Evolutionary conservation across 257 asterid genomes (phyloP).

Genomic region (Nicotiana noctiflora): DNA sequence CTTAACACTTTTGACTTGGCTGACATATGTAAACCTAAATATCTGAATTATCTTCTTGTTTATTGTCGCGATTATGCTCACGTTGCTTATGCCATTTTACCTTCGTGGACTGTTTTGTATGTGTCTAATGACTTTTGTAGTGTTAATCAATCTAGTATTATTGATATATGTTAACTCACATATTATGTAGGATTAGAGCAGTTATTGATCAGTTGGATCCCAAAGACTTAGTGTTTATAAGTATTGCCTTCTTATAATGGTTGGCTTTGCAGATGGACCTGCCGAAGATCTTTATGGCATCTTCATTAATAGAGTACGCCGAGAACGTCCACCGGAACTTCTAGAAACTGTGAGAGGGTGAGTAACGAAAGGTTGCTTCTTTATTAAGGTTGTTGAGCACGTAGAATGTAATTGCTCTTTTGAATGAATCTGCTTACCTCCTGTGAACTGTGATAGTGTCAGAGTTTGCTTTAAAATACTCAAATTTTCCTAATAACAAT

Average conservation of each 20-base stretch:
- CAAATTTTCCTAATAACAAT: not conserved
- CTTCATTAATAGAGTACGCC: constrained; percentile 82
- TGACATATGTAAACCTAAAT: constrained; percentile 54
- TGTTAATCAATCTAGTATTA: not conserved
- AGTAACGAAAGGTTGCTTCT: constrained; percentile 10
- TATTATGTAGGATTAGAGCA: not conserved
- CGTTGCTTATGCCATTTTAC: not conserved
- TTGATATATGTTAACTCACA: not conserved
- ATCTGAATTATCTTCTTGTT: not conserved
- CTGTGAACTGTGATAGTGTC: not conserved
- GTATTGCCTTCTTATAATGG: not conserved
- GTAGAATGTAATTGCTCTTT: not conserved
- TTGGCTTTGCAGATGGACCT: constrained; percentile 70
- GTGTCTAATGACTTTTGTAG: not conserved
- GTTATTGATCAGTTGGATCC: not conserved
- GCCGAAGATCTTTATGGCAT: constrained; percentile 97
- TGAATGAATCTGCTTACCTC: not conserved
- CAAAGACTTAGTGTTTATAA: not conserved
- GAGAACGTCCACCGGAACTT: constrained; percentile 92
- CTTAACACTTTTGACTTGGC: constrained; percentile 68
- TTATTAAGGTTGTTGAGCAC: not conserved
- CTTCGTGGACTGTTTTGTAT: not conserved
- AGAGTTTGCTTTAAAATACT: not conserved
- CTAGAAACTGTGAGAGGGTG: constrained; percentile 86
- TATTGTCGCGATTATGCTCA: not conserved